phyloP scores from a whole-genome alignment of 2,329 filamentous ascomycete species.

The Aspergillaceae sp. region DNA sequence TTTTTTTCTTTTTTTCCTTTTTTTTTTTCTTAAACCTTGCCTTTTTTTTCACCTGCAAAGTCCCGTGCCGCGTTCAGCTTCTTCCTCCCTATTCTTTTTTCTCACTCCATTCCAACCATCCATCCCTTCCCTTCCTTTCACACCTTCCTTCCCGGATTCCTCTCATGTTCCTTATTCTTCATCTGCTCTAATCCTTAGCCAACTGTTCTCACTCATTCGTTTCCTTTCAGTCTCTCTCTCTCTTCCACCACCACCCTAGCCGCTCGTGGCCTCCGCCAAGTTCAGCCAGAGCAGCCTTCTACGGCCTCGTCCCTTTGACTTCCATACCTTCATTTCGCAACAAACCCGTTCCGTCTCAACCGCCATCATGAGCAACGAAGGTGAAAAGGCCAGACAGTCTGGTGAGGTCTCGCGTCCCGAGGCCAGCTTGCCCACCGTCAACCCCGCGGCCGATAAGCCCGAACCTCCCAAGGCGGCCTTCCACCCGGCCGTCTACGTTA shows the following conservation, averaged over 20 bases:
- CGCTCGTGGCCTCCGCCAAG: conserved; percentile 36
- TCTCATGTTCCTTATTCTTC: background rate
- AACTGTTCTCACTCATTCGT: conserved; percentile 1
- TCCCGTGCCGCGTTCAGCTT: background rate
- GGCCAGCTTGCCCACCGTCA: conserved; percentile 66
- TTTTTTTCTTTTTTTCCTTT: background rate
- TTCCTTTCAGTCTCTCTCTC: background rate
- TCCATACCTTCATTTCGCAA: conserved; percentile 39
- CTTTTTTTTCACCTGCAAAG: background rate
- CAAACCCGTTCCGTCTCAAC: conserved; percentile 22
- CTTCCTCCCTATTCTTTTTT: background rate
- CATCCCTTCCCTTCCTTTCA: conserved; percentile 1
- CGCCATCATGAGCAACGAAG: conserved; percentile 49
- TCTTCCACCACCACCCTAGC: conserved; percentile 1
- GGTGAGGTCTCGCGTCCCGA: conserved; percentile 51
- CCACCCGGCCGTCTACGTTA: conserved; percentile 80
- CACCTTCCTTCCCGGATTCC: conserved; percentile 1
- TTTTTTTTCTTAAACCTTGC: background rate
- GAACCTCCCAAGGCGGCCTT: conserved; percentile 56
- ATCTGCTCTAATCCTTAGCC: background rate
- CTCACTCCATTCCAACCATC: conserved; percentile 1
- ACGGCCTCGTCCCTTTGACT: conserved; percentile 41
- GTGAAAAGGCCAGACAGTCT: conserved; percentile 77
- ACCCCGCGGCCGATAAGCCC: conserved; percentile 64
- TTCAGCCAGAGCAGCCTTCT: conserved; percentile 35